Conservation (phyloP, 345 rosid genomes). For the Erodium maritimum region DNA sequence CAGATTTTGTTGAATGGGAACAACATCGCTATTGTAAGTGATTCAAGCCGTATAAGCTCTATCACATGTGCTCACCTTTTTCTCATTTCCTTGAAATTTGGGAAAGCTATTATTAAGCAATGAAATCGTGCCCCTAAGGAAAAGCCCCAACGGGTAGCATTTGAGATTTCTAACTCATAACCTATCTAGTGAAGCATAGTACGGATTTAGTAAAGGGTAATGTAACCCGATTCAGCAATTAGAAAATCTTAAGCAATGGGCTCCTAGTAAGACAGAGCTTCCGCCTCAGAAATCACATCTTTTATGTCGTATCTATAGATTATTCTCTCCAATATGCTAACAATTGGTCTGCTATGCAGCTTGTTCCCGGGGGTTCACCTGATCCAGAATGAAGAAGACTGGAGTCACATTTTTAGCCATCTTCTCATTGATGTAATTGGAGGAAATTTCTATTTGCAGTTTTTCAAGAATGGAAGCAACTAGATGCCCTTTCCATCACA, state of each 20-base stretch:
- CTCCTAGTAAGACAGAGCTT: too few species aligned
- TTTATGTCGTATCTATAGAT: too few species aligned
- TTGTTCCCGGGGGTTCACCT: slow-evolving; percentile 95
- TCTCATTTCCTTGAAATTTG: background rate
- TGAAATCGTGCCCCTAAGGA: too few species aligned
- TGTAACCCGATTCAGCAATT: too few species aligned
- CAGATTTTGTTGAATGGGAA: slow-evolving; percentile 94
- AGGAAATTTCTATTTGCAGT: background rate
- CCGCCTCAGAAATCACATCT: too few species aligned
- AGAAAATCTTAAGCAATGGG: too few species aligned
- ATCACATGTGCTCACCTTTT: background rate
- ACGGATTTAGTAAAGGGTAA: too few species aligned
- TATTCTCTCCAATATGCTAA: slow-evolving; percentile 1
- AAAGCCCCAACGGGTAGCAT: background rate
- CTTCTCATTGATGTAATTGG: background rate
- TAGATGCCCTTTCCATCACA: too few species aligned
- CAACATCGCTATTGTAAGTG: slow-evolving; percentile 87
- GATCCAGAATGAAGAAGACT: slow-evolving; percentile 13
- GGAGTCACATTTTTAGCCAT: background rate
- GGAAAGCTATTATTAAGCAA: background rate
- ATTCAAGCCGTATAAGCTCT: background rate
- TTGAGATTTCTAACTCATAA: background rate
- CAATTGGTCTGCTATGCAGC: slow-evolving; percentile 34
- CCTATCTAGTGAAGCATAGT: background rate
- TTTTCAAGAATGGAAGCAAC: background rate